Conservation (phyloP, 2,329 filamentous ascomycete genomes). For the Phialophora verrucosa region DNA sequence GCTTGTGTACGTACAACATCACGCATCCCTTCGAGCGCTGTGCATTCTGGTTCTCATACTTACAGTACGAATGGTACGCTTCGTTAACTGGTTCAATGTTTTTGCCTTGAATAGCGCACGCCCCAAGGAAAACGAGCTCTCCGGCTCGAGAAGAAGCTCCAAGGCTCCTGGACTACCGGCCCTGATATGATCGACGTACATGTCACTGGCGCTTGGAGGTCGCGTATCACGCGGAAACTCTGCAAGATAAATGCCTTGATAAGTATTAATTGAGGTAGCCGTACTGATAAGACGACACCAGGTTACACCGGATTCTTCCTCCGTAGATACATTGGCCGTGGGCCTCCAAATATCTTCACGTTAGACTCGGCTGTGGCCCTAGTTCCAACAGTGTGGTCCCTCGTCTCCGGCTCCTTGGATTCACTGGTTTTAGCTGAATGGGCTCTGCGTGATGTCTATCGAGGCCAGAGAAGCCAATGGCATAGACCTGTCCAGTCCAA, state of each 20-base stretch:
- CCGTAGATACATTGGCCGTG: background rate
- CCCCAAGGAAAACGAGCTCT: background rate
- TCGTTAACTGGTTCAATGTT: background rate
- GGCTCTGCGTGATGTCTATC: background rate
- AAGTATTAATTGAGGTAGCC: background rate
- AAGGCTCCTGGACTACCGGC: background rate
- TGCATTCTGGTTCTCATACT: background rate
- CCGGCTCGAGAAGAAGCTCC: background rate
- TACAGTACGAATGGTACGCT: no score
- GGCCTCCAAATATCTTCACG: background rate
- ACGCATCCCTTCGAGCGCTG: background rate
- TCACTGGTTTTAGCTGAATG: background rate
- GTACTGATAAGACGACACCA: background rate
- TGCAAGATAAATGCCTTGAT: background rate
- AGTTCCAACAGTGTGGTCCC: background rate
- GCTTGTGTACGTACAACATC: no score
- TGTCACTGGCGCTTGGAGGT: background rate
- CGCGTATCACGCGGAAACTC: background rate
- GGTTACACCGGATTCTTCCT: background rate
- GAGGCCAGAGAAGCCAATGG: background rate
- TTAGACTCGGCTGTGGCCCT: background rate
- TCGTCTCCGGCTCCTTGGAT: no score
- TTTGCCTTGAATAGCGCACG: background rate
- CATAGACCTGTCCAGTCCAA: background rate
- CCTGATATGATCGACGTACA: background rate